A percentile compares a stretch with the other conserved stretches of the same genome.
These are phyloP conservation scores for Sporisorium scitamineum DNA, from an alignment of 1,284 basidiomycete genomes.

Conservation along the genomic window DNA sequence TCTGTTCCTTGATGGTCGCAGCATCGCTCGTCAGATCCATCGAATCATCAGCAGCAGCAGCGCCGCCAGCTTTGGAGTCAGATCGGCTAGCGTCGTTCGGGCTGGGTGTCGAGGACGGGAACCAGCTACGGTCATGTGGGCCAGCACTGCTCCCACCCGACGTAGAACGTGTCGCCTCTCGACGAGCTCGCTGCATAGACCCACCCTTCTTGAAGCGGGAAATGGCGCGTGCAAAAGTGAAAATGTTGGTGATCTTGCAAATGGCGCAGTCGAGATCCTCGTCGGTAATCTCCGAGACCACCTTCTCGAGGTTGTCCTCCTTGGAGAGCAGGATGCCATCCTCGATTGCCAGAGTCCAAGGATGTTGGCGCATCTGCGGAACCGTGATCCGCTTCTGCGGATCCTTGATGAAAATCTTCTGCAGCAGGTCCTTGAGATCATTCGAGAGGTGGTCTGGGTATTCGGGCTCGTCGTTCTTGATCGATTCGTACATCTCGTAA, in stretches of 20 bases:
- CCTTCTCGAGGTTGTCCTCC: constrained; percentile 53
- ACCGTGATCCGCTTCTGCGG: constrained; percentile 58
- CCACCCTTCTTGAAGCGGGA: constrained; percentile 63
- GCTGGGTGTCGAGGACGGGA: constrained; percentile 21
- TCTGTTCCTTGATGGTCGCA: constrained; percentile 34
- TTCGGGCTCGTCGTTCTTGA: constrained; percentile 69
- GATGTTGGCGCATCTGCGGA: constrained; percentile 54
- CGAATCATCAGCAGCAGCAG: background rate
- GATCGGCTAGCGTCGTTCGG: constrained; percentile 9
- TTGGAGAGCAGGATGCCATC: constrained; percentile 41
- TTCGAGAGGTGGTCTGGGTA: constrained; percentile 55
- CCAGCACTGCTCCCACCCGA: constrained; percentile 23
- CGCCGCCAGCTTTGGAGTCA: constrained; percentile 4
- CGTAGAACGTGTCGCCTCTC: constrained; percentile 26
- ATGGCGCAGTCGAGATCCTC: constrained; percentile 67
- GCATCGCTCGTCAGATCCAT: constrained; percentile 4
- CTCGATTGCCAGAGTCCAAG: constrained; percentile 57
- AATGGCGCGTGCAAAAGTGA: constrained; percentile 66
- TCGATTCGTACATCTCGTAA: constrained; percentile 72
- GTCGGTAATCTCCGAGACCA: constrained; percentile 65
- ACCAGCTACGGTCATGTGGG: constrained; percentile 35
- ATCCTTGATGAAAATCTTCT: constrained; percentile 61
- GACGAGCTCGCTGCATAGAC: constrained; percentile 25
- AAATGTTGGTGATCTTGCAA: constrained; percentile 65
- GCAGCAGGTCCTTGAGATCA: constrained; percentile 51